Evolutionary conservation across 2,329 filamentous ascomycete genomes (phyloP).

Genomic region (Pseudopithomyces maydicus): DNA sequence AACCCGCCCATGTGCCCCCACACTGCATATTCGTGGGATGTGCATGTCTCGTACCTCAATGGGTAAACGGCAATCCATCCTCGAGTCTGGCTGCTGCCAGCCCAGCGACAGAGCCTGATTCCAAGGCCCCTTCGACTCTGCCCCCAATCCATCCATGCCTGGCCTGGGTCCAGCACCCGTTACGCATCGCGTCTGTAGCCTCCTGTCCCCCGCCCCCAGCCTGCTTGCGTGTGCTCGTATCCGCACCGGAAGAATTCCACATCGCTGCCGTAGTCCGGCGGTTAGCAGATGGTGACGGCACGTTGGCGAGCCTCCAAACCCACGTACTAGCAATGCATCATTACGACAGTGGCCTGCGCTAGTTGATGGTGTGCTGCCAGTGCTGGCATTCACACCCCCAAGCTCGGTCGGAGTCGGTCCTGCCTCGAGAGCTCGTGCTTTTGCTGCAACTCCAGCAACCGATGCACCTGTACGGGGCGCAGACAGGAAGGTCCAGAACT

Average conservation of each 20-base stretch:
- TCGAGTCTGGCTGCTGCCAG: neutral
- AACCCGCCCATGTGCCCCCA: neutral
- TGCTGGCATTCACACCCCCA: too few relatives aligned
- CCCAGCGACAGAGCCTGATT: neutral
- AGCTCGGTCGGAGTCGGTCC: neutral
- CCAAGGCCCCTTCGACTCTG: neutral
- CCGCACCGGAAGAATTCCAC: slow-evolving; percentile 2
- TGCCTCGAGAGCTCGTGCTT: neutral
- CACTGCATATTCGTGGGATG: slow-evolving; percentile 1
- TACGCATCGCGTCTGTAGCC: neutral
- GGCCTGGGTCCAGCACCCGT: neutral
- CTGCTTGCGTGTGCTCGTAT: neutral
- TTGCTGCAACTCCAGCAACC: neutral
- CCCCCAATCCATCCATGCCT: too few relatives aligned
- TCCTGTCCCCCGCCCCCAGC: neutral
- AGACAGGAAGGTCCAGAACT: slow-evolving; percentile 5
- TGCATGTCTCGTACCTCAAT: slow-evolving; percentile 5
- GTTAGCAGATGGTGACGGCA: neutral
- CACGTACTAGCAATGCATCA: slow-evolving; percentile 2
- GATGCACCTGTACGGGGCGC: neutral
- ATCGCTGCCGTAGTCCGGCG: slow-evolving; percentile 6
- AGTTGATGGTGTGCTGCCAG: neutral
- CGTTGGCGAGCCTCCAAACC: neutral
- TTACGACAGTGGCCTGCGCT: neutral
- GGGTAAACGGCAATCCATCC: neutral